A percentile compares a stretch with the other conserved stretches of the same genome.
These are phyloP conservation scores for Hydnum rufescens DNA, from an alignment of 768 basidiomycete species.

Conservation along the genomic window DNA sequence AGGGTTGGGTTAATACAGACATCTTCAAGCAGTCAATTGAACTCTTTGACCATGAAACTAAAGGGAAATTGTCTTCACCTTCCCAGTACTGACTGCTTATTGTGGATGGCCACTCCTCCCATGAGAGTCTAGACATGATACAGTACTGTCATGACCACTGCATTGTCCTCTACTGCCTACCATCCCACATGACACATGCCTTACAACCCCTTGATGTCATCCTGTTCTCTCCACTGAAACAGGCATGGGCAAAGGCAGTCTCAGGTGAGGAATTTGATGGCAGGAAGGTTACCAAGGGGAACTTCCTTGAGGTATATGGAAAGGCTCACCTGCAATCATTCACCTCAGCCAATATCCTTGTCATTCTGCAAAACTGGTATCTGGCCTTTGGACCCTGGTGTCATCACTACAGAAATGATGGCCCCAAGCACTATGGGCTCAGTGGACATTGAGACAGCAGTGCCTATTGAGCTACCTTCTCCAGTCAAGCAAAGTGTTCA, in stretches of 20 bases:
- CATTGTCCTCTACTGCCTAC: not conserved
- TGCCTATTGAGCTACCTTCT: not conserved
- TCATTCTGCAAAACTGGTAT: constrained; percentile 16
- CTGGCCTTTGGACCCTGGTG: constrained; percentile 15
- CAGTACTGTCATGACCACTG: not conserved
- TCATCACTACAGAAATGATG: constrained; percentile 16
- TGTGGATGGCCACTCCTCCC: not conserved
- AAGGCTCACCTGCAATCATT: constrained; percentile 16
- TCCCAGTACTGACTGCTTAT: not conserved
- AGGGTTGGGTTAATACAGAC: constrained; percentile 19
- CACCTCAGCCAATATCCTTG: constrained; percentile 13
- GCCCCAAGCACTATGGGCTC: constrained; percentile 17
- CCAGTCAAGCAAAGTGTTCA: not conserved
- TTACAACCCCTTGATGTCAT: constrained; percentile 28
- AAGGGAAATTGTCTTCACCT: not conserved
- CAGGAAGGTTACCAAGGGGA: constrained; percentile 13
- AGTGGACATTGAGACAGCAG: not conserved
- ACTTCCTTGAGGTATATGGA: constrained; percentile 17
- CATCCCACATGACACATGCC: constrained; percentile 8
- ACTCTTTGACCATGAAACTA: not conserved
- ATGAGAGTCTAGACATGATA: not conserved
- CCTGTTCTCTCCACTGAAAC: constrained; percentile 25
- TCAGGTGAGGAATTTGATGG: constrained; percentile 6
- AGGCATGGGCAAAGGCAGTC: constrained; percentile 10
- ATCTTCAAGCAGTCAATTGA: constrained; percentile 15